phyloP scores from a whole-genome alignment of 139 green algal species.

The Picochlorum sp. region DNA sequence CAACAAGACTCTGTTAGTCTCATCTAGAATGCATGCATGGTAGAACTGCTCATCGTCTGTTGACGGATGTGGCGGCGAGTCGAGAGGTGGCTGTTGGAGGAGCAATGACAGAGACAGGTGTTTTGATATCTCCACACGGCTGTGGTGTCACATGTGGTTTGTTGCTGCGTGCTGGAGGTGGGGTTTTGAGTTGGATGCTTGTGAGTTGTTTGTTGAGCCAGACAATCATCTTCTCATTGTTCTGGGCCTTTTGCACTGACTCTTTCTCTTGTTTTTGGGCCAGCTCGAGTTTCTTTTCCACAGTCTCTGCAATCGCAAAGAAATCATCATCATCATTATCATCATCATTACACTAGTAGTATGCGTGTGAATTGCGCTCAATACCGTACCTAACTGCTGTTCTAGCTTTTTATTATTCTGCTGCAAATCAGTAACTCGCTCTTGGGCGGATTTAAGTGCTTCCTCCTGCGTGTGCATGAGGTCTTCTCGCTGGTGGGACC shows the following conservation, averaged over 20 bases:
- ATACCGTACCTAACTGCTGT: background rate
- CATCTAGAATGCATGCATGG: too few species aligned
- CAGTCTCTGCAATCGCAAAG: slow-evolving; percentile 27
- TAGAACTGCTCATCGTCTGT: too few species aligned
- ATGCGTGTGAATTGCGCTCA: background rate
- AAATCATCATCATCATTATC: too few species aligned
- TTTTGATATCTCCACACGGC: background rate
- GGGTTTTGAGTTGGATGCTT: slow-evolving; percentile 46
- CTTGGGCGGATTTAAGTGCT: too few species aligned
- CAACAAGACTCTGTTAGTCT: too few species aligned
- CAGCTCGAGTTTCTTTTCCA: slow-evolving; percentile 54
- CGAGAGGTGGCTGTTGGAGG: background rate
- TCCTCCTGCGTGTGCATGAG: too few species aligned
- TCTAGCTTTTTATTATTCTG: background rate
- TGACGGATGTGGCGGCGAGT: background rate
- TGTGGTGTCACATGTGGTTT: background rate
- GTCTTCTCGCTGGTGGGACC: too few species aligned
- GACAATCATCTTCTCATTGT: slow-evolving; percentile 85
- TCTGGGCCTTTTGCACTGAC: slow-evolving; percentile 26
- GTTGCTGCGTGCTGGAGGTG: background rate
- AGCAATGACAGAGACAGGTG: background rate
- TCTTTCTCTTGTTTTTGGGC: slow-evolving; percentile 63
- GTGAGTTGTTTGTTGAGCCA: slow-evolving; percentile 91
- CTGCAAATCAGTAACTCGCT: too few species aligned
- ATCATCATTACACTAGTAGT: too few species aligned